These are phyloP conservation scores for Cylindrodendrum hubeiense DNA, from an alignment of 2,329 filamentous ascomycete species.

Conservation along the genomic window DNA sequence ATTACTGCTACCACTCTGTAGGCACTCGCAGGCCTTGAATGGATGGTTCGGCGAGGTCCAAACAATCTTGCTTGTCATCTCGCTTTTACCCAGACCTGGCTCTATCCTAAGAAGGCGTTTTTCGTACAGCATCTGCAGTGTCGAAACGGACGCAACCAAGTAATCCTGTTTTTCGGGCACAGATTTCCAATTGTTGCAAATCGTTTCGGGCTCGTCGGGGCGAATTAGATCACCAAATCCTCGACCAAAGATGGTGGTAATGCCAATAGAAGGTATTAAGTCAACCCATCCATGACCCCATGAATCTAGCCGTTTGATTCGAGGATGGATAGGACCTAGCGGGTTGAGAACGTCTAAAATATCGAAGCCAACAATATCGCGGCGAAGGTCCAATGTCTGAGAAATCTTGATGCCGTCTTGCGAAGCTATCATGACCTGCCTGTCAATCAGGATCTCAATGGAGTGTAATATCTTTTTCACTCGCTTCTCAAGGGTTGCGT, in stretches of 20 bases:
- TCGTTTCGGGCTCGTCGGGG: not conserved
- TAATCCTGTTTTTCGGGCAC: not conserved
- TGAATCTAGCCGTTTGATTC: not conserved
- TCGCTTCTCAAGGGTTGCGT: not conserved
- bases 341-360: not conserved
- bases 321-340: not conserved
- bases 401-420: conserved; percentile 1
- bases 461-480: conserved; percentile 1
- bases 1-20: not conserved
- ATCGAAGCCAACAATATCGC: not conserved
- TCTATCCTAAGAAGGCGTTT: conserved; percentile 15
- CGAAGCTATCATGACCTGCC: not conserved
- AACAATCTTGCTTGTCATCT: conserved; percentile 13
- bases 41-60: conserved; percentile 1
- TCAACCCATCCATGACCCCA: conserved; percentile 3
- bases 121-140: not conserved
- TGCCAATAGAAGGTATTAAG: not conserved
- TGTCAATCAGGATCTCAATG: not conserved
- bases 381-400: not conserved
- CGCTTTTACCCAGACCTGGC: not conserved
- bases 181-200: not conserved
- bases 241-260: not conserved
- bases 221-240: not conserved
- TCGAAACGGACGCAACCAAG: not conserved
- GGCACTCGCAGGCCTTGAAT: not conserved